phyloP scores from a whole-genome alignment of 257 asterid genomes.

The Solanum boliviense region DNA sequence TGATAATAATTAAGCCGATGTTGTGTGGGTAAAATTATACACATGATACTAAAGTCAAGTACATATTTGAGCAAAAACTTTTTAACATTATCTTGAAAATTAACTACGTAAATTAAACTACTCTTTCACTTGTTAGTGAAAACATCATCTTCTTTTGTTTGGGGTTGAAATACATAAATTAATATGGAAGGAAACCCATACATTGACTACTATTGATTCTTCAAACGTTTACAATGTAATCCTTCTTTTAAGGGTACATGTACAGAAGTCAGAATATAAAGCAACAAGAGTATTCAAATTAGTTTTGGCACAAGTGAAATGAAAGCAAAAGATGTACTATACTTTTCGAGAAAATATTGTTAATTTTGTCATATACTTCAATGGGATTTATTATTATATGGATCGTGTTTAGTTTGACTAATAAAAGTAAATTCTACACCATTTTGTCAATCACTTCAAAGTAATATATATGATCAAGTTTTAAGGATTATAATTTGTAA shows the following conservation, averaged over 20 bases:
- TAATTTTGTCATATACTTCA: neutral
- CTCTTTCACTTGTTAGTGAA: no score
- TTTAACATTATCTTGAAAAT: no score
- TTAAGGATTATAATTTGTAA: neutral
- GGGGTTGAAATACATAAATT: neutral
- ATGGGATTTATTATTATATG: neutral
- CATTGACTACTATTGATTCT: no score
- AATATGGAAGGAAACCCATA: neutral
- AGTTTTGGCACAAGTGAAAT: neutral
- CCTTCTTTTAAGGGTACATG: no score
- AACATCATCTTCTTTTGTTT: neutral
- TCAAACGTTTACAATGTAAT: no score
- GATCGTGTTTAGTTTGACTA: neutral
- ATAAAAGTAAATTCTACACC: neutral
- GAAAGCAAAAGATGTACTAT: neutral
- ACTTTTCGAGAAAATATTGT: neutral
- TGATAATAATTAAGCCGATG: neutral
- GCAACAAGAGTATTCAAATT: no score
- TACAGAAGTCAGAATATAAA: no score
- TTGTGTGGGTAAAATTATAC: neutral
- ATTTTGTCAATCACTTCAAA: no score
- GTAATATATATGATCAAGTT: neutral
- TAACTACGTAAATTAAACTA: no score
- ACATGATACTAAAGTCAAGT: no score
- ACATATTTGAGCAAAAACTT: neutral